Base-by-base conservation (phyloP, 768 basidiomycete genomes). In the Sarcodon aspratus region DNA sequence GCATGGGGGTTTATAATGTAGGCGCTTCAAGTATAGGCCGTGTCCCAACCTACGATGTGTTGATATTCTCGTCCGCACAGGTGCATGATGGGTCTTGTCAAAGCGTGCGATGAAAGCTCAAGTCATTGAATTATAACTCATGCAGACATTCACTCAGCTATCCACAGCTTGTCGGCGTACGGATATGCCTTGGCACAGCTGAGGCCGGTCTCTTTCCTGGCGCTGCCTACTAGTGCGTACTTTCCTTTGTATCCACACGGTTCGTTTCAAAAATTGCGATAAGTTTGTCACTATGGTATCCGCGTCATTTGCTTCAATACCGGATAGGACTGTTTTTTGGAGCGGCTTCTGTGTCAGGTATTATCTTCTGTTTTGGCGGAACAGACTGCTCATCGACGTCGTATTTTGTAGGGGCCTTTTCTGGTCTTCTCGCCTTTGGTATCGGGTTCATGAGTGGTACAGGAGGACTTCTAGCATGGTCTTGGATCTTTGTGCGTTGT, bases 131-230 rank as follows among this genome's bases (percentile, higher is more conserved):
- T 37, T 15, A 21, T 10, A 15, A 10, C 21, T 40, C 38, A 21
- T n/a, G 21, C 6, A 40, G 38, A n/a, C 21, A 6, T 15, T 4
- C 10, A 15, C 37, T 6, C 54, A 83, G 82, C 32, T 84, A 79
- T 56, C 70, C 72, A 12, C 72, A 82, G 55, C 70, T 84, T n/a
- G 72, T 81, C 12, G 80, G 71, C 13, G 69, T 67, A 11, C 73
- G 81, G 12, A 61, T 78, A 5, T 74, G 72, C 50, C 73, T 85
- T 0, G 85, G 84, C 2, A 57, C 81, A 2, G 73, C 80, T 0
- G 85, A 87, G 62, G 79, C 81, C 5, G 82, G 85, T 3, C 58
- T 85, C 9, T 86, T 82, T 61, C 83, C 85, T 9, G 83, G 83
- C 21, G 79, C 85, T 9, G 73, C 76, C 0, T 88, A 83, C 65